A percentile compares a stretch with the other conserved stretches of the same genome.
phyloP scores from a whole-genome alignment of 495 filamentous ascomycete species.

The Aspergillus incahuasiensis region DNA sequence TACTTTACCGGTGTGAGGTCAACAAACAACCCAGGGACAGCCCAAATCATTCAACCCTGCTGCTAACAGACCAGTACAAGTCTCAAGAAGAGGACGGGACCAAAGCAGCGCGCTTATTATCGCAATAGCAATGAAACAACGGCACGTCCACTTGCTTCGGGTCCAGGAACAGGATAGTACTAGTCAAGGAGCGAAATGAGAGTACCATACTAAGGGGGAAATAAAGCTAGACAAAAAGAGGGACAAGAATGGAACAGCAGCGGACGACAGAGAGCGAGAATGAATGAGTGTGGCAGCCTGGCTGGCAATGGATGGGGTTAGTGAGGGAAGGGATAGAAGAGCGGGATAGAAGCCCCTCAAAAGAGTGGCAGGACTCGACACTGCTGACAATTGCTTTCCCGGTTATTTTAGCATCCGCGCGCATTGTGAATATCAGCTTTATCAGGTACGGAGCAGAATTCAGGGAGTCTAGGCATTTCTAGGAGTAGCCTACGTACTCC shows the following conservation, averaged over 20 bases:
- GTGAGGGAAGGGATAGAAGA: conserved; percentile 10
- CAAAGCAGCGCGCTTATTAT: not conserved
- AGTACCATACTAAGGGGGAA: not conserved
- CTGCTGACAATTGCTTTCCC: not conserved
- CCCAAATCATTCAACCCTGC: not conserved
- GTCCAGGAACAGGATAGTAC: not conserved
- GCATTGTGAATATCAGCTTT: not conserved
- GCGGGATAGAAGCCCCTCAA: not conserved
- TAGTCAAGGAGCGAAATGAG: not conserved
- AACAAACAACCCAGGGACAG: not conserved
- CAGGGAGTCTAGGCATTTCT: not conserved
- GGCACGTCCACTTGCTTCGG: not conserved
- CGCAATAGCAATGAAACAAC: not conserved
- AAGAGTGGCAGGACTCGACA: not conserved
- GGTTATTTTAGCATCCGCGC: not conserved
- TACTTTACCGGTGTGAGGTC: not conserved
- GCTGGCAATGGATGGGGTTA: not conserved
- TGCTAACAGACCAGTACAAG: not conserved
- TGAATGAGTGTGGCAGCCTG: not conserved
- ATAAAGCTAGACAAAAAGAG: conserved; percentile 4
- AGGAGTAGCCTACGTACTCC: not conserved
- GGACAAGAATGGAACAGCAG: conserved; percentile 6
- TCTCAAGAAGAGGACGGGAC: not conserved
- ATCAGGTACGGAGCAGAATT: not conserved
- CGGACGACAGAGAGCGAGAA: conserved; percentile 2